phyloP scores from a whole-genome alignment of 139 green algal genomes.

The Marvania coccoides region DNA sequence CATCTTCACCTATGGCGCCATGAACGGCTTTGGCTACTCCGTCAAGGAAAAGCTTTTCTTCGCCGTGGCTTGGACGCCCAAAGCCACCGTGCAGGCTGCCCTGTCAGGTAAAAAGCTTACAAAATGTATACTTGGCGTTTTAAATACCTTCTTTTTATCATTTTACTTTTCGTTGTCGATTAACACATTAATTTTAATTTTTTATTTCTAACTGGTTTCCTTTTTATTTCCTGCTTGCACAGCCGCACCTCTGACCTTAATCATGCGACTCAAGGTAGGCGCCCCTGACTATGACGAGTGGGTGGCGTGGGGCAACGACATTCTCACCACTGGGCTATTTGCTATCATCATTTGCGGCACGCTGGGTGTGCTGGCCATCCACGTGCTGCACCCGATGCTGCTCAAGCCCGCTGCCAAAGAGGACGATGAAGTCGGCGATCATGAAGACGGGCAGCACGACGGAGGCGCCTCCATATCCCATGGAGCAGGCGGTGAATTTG shows the following conservation, averaged over 20 bases:
- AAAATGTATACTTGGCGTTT: too few relatives aligned
- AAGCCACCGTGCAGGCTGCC: conserved; percentile 80
- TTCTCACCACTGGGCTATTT: conserved; percentile 33
- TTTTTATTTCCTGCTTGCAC: too few relatives aligned
- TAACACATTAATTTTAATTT: too few relatives aligned
- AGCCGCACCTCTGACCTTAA: conserved; percentile 30
- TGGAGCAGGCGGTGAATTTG: too few relatives aligned
- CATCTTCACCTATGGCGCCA: conserved; percentile 36
- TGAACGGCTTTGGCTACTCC: conserved; percentile 41
- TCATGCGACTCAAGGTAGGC: conserved; percentile 15
- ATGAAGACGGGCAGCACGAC: too few relatives aligned
- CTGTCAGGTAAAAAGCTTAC: too few relatives aligned
- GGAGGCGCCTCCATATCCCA: too few relatives aligned
- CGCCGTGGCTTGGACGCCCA: conserved; percentile 71
- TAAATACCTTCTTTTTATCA: too few relatives aligned
- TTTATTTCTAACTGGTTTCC: too few relatives aligned
- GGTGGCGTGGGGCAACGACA: conserved; percentile 37
- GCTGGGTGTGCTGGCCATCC: conserved; percentile 45
- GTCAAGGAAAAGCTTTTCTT: conserved; percentile 64
- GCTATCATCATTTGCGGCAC: conserved; percentile 66
- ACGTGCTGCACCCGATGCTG: conserved; percentile 25
- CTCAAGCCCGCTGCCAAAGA: conserved; percentile 7
- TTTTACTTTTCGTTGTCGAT: too few relatives aligned
- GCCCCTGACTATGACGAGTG: conserved; percentile 16
- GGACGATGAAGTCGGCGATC: neutral